Conservation (phyloP, 2,329 filamentous ascomycete genomes). For the Penicillium sp. region DNA sequence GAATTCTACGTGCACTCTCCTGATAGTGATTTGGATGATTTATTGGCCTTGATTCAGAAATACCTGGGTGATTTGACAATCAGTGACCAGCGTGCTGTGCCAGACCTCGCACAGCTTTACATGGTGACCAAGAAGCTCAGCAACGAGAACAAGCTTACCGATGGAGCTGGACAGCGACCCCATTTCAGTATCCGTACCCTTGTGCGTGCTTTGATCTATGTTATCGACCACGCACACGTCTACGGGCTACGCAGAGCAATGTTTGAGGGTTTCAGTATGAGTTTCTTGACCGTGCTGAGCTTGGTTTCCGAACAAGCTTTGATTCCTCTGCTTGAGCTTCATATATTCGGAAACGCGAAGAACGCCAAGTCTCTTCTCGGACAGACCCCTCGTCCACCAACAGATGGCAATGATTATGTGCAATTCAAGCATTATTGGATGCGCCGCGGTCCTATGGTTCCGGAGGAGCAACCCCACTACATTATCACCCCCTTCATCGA, state of each 20-base stretch:
- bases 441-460: constrained; percentile 65
- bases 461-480: constrained; percentile 78
- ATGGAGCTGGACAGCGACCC: constrained; percentile 91
- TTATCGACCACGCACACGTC: constrained; percentile 74
- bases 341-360: constrained; percentile 69
- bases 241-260: constrained; percentile 84
- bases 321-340: constrained; percentile 73
- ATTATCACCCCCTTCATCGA: constrained; percentile 96
- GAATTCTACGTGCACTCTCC: constrained; percentile 93
- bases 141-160: constrained; percentile 79
- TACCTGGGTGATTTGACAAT: constrained; percentile 74
- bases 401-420: constrained; percentile 74
- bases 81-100: constrained; percentile 69
- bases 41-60: constrained; percentile 81
- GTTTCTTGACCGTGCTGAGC: constrained; percentile 86
- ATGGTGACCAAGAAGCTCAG: constrained; percentile 80
- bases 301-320: constrained; percentile 76
- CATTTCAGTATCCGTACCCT: constrained; percentile 96
- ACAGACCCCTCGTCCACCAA: constrained; percentile 73
- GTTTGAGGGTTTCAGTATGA: constrained; percentile 97
- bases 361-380: constrained; percentile 71
- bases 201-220: constrained; percentile 85
- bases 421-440: constrained; percentile 91
- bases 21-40: constrained; percentile 79
- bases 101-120: constrained; percentile 84